Evolutionary conservation across 495 filamentous ascomycete species (phyloP).

Genomic region (Aspergillus homomorphus): DNA sequence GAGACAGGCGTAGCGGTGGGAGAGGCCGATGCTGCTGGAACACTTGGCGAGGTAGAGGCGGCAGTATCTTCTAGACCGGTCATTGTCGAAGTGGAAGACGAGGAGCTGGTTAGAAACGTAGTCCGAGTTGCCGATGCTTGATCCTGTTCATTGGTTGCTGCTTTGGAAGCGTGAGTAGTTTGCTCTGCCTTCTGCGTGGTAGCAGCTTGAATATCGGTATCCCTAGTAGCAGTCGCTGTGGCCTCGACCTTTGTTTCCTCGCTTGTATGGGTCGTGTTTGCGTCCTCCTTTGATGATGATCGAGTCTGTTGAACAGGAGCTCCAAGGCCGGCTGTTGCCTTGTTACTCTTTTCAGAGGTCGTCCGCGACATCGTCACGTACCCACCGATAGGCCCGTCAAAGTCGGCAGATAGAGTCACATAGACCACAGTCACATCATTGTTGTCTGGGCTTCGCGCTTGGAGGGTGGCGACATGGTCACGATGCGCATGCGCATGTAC

Average conservation of each 20-base stretch:
- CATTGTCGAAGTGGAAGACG: conserved; percentile 5
- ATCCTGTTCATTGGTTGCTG: conserved; percentile 2
- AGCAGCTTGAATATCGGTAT: conserved; percentile 16
- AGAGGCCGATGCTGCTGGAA: conserved; percentile 19
- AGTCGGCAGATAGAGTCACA: conserved; percentile 53
- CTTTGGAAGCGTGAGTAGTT: neutral
- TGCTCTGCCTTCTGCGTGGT: conserved; percentile 13
- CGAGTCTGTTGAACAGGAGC: conserved; percentile 21
- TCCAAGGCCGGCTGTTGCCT: conserved; percentile 15
- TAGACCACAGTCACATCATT: conserved; percentile 43
- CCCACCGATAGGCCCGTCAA: conserved; percentile 53
- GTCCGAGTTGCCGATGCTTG: conserved; percentile 21
- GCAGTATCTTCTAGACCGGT: conserved; percentile 18
- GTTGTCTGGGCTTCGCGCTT: conserved; percentile 12
- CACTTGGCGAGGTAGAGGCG: conserved; percentile 5
- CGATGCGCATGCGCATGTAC: conserved; percentile 28
- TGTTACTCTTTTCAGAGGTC: conserved; percentile 9
- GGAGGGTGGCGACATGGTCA: conserved; percentile 31
- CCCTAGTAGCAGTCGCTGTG: conserved; percentile 16
- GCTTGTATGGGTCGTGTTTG: conserved; percentile 11
- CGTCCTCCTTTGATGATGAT: conserved; percentile 17
- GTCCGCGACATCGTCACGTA: conserved; percentile 43
- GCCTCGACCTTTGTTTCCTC: conserved; percentile 11
- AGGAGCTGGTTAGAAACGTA: conserved; percentile 21
- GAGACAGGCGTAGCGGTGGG: conserved; percentile 24